Conservation (phyloP, 108 stramenopile genomes). For the Mayamaea pseudoterrestris region DNA sequence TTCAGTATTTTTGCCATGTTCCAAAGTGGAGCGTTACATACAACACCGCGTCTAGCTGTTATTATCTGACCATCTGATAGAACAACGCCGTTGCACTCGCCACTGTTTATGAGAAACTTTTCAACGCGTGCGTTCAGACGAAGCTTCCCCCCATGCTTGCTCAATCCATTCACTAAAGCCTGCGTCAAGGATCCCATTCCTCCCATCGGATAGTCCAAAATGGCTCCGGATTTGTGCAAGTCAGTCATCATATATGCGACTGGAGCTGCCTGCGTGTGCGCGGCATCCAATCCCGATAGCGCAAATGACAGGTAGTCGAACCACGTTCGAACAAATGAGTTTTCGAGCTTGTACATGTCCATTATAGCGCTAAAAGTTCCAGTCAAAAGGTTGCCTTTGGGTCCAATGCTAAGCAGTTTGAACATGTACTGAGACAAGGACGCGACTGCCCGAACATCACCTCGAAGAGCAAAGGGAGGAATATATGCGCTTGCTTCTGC, state of each 20-base stretch:
- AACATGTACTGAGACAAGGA: conserved; percentile 30
- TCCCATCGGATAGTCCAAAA: conserved; percentile 76
- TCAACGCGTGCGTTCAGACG: conserved; percentile 40
- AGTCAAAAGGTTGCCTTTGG: conserved; percentile 42
- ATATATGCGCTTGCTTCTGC: conserved; percentile 47
- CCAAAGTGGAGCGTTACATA: conserved; percentile 82
- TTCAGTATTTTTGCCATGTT: conserved; percentile 59
- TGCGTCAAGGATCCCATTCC: conserved; percentile 76
- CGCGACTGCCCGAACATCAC: conserved; percentile 24
- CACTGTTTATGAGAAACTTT: conserved; percentile 20
- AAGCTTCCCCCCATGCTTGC: conserved; percentile 33
- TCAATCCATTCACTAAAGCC: conserved; percentile 60
- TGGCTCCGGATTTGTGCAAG: conserved; percentile 54
- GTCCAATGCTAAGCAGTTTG: conserved; percentile 53
- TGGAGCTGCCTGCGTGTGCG: conserved; percentile 78
- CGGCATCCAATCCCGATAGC: conserved; percentile 69
- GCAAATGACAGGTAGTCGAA: conserved; percentile 82
- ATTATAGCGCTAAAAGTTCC: conserved; percentile 52
- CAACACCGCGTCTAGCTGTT: conserved; percentile 54
- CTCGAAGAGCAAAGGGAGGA: conserved; percentile 66
- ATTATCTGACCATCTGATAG: conserved; percentile 45
- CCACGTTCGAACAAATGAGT: conserved; percentile 47
- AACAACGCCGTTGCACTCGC: conserved; percentile 47
- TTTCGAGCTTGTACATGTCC: conserved; percentile 32
- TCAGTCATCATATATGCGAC: conserved; percentile 89